A percentile compares a stretch with the other conserved stretches of the same genome.
Evolutionary conservation across 495 filamentous ascomycete species (phyloP).

Genomic region (Jackrogersella minutella): DNA sequence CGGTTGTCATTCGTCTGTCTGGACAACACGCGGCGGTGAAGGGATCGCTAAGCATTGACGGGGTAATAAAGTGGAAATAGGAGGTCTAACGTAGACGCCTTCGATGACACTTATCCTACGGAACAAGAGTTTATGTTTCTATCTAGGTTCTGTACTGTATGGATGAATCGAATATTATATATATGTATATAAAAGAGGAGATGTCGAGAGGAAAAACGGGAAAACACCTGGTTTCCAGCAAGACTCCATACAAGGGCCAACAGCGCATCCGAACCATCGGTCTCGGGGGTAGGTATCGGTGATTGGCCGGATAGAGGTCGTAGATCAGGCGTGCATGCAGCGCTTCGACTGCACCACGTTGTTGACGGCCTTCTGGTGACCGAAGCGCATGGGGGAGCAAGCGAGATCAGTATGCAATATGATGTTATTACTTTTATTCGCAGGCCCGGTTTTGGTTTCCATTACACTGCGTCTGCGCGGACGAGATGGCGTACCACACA

Average conservation of each 20-base stretch:
- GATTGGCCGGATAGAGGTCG: slow-evolving; percentile 38
- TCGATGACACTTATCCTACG: slow-evolving; percentile 17
- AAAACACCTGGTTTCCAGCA: slow-evolving; percentile 8
- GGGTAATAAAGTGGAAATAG: slow-evolving; percentile 40
- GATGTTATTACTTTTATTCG: slow-evolving; percentile 31
- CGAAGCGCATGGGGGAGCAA: slow-evolving; percentile 25
- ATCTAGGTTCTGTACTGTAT: slow-evolving; percentile 19
- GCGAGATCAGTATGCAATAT: slow-evolving; percentile 39
- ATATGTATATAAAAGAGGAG: not conserved
- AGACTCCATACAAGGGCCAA: slow-evolving; percentile 36
- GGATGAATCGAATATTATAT: slow-evolving; percentile 27
- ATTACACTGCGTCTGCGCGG: slow-evolving; percentile 19
- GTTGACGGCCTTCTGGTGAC: slow-evolving; percentile 28
- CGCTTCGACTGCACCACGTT: slow-evolving; percentile 38
- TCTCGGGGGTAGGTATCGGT: slow-evolving; percentile 18
- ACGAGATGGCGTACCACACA: slow-evolving; percentile 24
- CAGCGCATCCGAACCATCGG: slow-evolving; percentile 35
- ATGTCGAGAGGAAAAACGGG: slow-evolving; percentile 4
- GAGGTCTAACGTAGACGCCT: slow-evolving; percentile 18
- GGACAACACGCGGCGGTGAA: slow-evolving; percentile 38
- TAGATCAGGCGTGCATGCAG: slow-evolving; percentile 46
- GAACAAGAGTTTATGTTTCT: slow-evolving; percentile 17
- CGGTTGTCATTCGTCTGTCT: slow-evolving; percentile 33
- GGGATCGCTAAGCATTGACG: slow-evolving; percentile 38
- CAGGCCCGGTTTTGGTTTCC: slow-evolving; percentile 27